Evolutionary conservation across 1,284 basidiomycete genomes (phyloP).

Genomic region (Rhodotorula sp.): DNA sequence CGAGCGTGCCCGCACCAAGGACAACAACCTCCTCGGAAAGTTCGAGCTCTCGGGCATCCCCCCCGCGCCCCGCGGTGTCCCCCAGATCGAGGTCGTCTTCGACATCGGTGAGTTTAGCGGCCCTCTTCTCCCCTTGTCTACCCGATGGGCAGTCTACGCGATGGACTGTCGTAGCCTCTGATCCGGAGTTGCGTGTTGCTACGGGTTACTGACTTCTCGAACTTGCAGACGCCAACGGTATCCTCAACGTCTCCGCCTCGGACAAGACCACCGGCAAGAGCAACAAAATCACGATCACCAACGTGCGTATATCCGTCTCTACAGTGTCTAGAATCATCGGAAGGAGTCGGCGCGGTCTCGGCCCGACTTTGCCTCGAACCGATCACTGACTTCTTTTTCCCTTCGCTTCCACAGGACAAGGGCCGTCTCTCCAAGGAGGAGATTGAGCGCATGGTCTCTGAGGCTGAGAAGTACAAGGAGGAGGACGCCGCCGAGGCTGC

Average conservation of each 20-base stretch:
- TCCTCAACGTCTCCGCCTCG: slow-evolving; percentile 25
- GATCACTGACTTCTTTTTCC: not conserved
- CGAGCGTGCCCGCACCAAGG: slow-evolving; percentile 98
- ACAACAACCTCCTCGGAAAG: slow-evolving; percentile 98
- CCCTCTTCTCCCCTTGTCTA: too few relatives aligned
- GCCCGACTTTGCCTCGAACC: slow-evolving; percentile 51
- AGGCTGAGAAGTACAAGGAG: slow-evolving; percentile 84
- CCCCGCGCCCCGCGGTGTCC: slow-evolving; percentile 96
- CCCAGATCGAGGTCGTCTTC: slow-evolving; percentile 97
- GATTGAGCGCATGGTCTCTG: slow-evolving; percentile 89
- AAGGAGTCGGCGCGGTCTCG: too few relatives aligned
- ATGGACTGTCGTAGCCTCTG: too few relatives aligned
- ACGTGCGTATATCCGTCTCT: slow-evolving; percentile 15
- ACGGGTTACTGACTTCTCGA: too few relatives aligned
- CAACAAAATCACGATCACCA: slow-evolving; percentile 54
- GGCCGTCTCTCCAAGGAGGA: slow-evolving; percentile 97
- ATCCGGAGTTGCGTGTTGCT: too few relatives aligned
- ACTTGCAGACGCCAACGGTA: slow-evolving; percentile 61
- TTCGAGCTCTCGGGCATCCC: slow-evolving; percentile 98
- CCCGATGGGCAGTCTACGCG: too few relatives aligned
- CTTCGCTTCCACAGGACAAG: slow-evolving; percentile 55
- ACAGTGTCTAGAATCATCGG: slow-evolving; percentile 81
- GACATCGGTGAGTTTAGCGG: slow-evolving; percentile 60
- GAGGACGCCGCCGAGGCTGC: slow-evolving; percentile 53
- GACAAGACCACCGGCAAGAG: slow-evolving; percentile 82